Conservation (phyloP, 768 basidiomycete genomes). For the Mycena metata region DNA sequence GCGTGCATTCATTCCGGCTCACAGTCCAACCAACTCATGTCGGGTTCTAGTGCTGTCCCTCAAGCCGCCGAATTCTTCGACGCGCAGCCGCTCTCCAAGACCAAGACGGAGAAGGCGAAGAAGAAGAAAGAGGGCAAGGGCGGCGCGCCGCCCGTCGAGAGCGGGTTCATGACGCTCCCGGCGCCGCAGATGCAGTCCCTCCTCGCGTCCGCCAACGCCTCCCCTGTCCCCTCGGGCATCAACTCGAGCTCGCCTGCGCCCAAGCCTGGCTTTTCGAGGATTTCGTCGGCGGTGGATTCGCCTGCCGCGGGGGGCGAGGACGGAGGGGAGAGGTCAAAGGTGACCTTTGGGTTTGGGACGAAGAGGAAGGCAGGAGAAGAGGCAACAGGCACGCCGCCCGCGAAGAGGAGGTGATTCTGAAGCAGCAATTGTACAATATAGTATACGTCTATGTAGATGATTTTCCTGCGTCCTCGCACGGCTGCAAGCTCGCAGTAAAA, state of each 20-base stretch:
- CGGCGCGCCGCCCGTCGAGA: constrained; percentile 59
- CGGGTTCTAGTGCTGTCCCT: constrained; percentile 77
- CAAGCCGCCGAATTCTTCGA: constrained; percentile 87
- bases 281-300: constrained; percentile 71
- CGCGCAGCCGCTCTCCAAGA: constrained; percentile 83
- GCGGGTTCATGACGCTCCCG: constrained; percentile 82
- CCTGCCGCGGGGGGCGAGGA: constrained; percentile 67
- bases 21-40: constrained; percentile 31
- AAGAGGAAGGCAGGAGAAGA: constrained; percentile 88
- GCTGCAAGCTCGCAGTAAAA: no score
- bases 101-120: constrained; percentile 86
- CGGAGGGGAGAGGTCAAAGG: constrained; percentile 76
- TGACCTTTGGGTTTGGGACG: constrained; percentile 80
- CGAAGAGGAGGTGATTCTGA: constrained; percentile 64
- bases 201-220: constrained; percentile 56
- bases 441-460: no score
- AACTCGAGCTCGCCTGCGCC: constrained; percentile 73
- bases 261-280: constrained; percentile 82
- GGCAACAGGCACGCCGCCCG: constrained; percentile 71
- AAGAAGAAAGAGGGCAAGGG: constrained; percentile 83
- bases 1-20: constrained; percentile 44
- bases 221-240: constrained; percentile 59
- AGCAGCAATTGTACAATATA: constrained; percentile 14
- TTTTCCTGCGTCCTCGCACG: no score
- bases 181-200: constrained; percentile 61